A percentile compares a stretch with the other conserved stretches of the same genome.
Conservation (phyloP, 345 rosid species). For the Populus euphratica region DNA sequence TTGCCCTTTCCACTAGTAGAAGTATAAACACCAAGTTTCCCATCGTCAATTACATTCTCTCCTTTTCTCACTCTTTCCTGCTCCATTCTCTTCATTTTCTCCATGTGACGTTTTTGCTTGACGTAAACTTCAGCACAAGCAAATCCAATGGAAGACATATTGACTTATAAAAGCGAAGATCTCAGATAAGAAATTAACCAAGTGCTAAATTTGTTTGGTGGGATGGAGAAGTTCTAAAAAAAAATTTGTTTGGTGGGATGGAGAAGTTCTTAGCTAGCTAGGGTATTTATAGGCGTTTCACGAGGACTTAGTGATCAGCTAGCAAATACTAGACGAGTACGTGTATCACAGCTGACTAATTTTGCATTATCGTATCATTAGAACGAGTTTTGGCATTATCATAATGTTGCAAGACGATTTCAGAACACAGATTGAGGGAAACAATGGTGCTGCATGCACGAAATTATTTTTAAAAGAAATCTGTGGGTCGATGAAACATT, state of each 20-base stretch:
- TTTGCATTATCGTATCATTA: background rate
- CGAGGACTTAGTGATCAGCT: background rate
- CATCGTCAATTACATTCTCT: background rate
- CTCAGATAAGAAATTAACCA: background rate
- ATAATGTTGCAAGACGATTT: background rate
- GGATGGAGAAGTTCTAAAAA: background rate
- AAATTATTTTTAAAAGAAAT: background rate
- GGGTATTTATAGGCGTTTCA: slow-evolving; percentile 2
- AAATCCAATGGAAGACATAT: slow-evolving; percentile 27
- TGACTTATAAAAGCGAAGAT: background rate
- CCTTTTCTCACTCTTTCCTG: slow-evolving; percentile 9
- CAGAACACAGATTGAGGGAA: background rate
- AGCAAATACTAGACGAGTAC: background rate
- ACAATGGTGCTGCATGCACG: background rate
- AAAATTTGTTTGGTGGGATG: background rate
- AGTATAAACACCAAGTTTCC: slow-evolving; percentile 6
- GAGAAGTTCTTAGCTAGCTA: background rate
- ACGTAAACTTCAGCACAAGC: slow-evolving; percentile 15
- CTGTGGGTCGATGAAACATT: background rate
- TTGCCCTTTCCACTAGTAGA: background rate
- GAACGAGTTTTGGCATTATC: background rate
- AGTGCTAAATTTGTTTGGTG: background rate
- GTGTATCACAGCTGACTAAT: background rate
- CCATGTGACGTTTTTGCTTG: slow-evolving; percentile 14
- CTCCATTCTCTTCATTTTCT: slow-evolving; percentile 26